Conservation (phyloP, 2,329 filamentous ascomycete genomes). For the Aspergillus persii region DNA sequence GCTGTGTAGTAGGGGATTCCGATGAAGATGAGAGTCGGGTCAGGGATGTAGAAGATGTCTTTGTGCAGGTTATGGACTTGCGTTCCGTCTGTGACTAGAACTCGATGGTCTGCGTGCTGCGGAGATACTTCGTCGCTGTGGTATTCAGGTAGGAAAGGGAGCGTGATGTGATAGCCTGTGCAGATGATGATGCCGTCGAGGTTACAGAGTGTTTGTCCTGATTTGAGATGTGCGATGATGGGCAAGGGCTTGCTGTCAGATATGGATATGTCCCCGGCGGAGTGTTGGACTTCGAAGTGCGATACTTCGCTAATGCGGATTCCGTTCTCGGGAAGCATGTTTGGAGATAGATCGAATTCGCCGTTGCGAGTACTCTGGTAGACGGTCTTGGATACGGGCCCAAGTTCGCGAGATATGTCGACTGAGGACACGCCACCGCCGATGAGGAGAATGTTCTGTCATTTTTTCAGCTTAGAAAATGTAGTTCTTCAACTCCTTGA, state of each 20-base stretch:
- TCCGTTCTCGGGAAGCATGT: conserved; percentile 54
- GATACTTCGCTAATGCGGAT: conserved; percentile 54
- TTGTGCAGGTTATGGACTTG: conserved; percentile 67
- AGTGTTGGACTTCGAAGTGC: conserved; percentile 40
- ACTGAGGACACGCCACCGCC: conserved; percentile 56
- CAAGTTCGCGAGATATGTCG: conserved; percentile 56
- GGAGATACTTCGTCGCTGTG: conserved; percentile 46
- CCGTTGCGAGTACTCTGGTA: conserved; percentile 61
- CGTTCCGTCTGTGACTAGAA: conserved; percentile 63
- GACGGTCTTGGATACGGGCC: conserved; percentile 43
- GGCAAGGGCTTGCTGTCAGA: conserved; percentile 44
- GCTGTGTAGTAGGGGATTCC: conserved; percentile 65
- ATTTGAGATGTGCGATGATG: conserved; percentile 51
- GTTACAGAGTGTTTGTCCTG: conserved; percentile 52
- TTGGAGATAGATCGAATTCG: conserved; percentile 56
- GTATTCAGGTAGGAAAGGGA: conserved; percentile 60
- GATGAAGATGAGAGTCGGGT: conserved; percentile 62
- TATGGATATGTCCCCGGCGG: neutral
- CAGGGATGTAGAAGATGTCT: conserved; percentile 69
- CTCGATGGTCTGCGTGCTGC: conserved; percentile 50
- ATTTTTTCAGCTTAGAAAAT: too few species aligned
- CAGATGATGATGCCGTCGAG: conserved; percentile 64
- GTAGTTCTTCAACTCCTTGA: too few species aligned
- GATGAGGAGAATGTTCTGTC: conserved; percentile 54
- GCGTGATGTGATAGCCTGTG: conserved; percentile 67